These are phyloP conservation scores for Scorias spongiosa DNA, from an alignment of 2,329 filamentous ascomycete species.

Conservation along the genomic window DNA sequence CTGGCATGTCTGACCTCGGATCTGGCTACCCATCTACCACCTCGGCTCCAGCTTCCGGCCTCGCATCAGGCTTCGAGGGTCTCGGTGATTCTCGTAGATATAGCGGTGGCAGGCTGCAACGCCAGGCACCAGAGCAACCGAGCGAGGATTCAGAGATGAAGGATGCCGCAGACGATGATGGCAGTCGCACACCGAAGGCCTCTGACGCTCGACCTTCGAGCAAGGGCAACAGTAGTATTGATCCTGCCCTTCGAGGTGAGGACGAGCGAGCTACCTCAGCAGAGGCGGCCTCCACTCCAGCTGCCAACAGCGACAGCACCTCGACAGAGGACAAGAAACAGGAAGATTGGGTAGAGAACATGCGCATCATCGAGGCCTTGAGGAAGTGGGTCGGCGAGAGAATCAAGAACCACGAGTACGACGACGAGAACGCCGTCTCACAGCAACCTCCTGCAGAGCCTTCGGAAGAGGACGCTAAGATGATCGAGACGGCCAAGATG, in stretches of 20 bases:
- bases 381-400: constrained; percentile 41
- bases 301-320: constrained; percentile 11
- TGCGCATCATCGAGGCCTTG: constrained; percentile 46
- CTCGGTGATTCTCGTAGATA: constrained; percentile 43
- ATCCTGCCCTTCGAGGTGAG: constrained; percentile 22
- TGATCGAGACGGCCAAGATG: constrained; percentile 1
- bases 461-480: constrained; percentile 1
- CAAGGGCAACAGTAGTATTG: constrained; percentile 19
- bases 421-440: constrained; percentile 20
- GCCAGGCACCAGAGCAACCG: constrained; percentile 28
- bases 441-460: background rate
- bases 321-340: constrained; percentile 30
- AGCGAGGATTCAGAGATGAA: constrained; percentile 22
- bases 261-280: constrained; percentile 11
- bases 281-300: constrained; percentile 14
- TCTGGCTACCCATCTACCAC: constrained; percentile 48
- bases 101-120: constrained; percentile 44
- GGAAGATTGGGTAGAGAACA: constrained; percentile 47
- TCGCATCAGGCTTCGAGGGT: constrained; percentile 48
- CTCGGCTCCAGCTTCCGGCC: constrained; percentile 51
- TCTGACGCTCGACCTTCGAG: constrained; percentile 15
- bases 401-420: constrained; percentile 38
- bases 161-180: constrained; percentile 26
- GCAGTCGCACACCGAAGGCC: constrained; percentile 20
- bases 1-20: constrained; percentile 44